A percentile compares a stretch with the other conserved stretches of the same genome.
Conservation (phyloP, 2,329 filamentous ascomycete species). For the Paracoccidioides brasiliensis region DNA sequence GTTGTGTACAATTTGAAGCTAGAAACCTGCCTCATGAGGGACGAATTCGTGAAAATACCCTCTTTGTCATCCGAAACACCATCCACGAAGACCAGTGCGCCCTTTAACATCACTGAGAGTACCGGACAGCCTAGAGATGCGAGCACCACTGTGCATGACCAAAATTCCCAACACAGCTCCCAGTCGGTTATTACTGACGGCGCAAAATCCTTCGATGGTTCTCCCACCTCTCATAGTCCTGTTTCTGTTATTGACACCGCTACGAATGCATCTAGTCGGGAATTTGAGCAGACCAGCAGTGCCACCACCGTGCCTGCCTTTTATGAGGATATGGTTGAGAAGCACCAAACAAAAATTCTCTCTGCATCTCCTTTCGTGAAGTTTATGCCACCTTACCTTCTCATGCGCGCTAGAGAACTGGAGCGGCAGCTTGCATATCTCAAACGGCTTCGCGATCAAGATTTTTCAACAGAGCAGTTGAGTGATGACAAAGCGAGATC, state of each 20-base stretch:
- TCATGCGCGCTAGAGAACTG: constrained; percentile 84
- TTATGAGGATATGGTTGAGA: constrained; percentile 88
- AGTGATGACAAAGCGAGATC: constrained; percentile 50
- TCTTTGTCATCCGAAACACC: constrained; percentile 8
- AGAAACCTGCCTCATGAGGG: constrained; percentile 84
- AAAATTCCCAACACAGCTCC: constrained; percentile 3
- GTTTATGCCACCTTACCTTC: constrained; percentile 82
- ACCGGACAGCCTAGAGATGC: neutral
- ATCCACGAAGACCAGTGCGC: constrained; percentile 1
- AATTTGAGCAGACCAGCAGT: constrained; percentile 43
- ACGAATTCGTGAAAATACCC: constrained; percentile 80
- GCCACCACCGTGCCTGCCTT: constrained; percentile 78
- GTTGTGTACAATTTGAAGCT: constrained; percentile 96
- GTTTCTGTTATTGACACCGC: constrained; percentile 9
- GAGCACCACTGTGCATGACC: neutral
- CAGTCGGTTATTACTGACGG: constrained; percentile 2
- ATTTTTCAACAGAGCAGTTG: constrained; percentile 27
- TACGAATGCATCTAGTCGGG: constrained; percentile 11
- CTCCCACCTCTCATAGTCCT: constrained; percentile 11
- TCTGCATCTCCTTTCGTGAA: constrained; percentile 95
- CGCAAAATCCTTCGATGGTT: constrained; percentile 10
- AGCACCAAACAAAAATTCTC: constrained; percentile 82
- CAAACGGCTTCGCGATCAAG: constrained; percentile 67
- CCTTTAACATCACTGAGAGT: neutral
- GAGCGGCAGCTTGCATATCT: constrained; percentile 73